Evolutionary conservation across 1,284 basidiomycete species (phyloP).

Genomic region (Marasmius tenuissimus): DNA sequence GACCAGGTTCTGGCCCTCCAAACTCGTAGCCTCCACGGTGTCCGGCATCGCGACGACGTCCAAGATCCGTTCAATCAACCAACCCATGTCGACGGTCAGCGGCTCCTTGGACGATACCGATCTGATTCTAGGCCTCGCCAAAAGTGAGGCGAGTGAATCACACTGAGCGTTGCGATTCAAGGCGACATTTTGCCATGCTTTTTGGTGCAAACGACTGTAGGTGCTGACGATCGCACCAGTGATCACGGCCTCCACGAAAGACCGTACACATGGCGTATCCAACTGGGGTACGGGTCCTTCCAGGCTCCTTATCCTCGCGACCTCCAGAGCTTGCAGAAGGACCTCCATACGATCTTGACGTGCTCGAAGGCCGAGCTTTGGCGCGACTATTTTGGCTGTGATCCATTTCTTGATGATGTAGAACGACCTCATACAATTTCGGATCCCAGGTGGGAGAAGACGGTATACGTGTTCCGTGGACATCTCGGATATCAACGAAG

Average conservation of each 20-base stretch:
- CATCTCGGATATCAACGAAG: constrained; percentile 66
- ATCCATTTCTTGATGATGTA: constrained; percentile 76
- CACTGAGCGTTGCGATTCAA: constrained; percentile 53
- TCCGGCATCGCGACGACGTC: constrained; percentile 76
- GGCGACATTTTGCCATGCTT: constrained; percentile 74
- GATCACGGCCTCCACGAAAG: constrained; percentile 74
- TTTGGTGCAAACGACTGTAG: constrained; percentile 69
- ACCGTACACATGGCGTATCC: constrained; percentile 60
- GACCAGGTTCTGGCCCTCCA: constrained; percentile 58
- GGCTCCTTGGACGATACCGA: constrained; percentile 45
- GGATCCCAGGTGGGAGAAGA: constrained; percentile 67
- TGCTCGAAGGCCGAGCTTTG: constrained; percentile 55
- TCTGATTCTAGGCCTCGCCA: constrained; percentile 49
- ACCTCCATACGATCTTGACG: constrained; percentile 75
- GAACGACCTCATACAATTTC: constrained; percentile 73
- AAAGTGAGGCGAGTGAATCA: constrained; percentile 58
- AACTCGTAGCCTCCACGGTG: constrained; percentile 53
- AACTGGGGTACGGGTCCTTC: constrained; percentile 35
- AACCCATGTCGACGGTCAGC: constrained; percentile 74
- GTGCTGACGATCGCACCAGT: constrained; percentile 71
- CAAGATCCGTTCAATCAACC: constrained; percentile 76
- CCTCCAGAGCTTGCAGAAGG: constrained; percentile 66
- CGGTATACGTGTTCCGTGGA: constrained; percentile 70
- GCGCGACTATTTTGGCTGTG: constrained; percentile 63
- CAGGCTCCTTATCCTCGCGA: constrained; percentile 60